Evolutionary conservation across 2,329 filamentous ascomycete species (phyloP).

Genomic region (Aspergillus hortae): DNA sequence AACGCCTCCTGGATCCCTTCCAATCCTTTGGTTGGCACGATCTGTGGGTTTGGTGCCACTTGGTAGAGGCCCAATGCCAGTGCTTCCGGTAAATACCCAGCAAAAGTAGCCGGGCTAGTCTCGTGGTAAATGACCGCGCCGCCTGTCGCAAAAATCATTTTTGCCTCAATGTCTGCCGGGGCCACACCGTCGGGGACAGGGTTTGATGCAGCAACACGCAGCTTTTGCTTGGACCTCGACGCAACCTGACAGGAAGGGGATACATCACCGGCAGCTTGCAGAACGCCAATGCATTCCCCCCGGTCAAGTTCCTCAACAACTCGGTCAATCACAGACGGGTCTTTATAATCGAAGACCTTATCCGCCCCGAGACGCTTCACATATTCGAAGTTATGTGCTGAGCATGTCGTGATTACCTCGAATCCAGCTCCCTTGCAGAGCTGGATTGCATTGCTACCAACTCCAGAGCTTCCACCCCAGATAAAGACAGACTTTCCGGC

Average conservation of each 20-base stretch:
- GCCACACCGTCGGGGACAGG: not conserved
- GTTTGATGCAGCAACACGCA: not conserved
- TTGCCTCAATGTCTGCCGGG: not conserved
- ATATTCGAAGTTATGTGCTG: constrained; percentile 40
- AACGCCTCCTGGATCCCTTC: too few relatives aligned
- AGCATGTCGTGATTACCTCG: constrained; percentile 37
- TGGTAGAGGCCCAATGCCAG: not conserved
- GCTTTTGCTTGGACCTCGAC: not conserved
- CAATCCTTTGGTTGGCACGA: too few relatives aligned
- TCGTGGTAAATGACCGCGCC: not conserved
- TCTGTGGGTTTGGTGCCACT: not conserved
- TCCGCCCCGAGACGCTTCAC: constrained; percentile 43
- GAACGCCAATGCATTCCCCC: not conserved
- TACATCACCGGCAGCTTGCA: not conserved
- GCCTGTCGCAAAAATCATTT: not conserved
- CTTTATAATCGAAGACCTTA: constrained; percentile 44
- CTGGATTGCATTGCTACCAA: constrained; percentile 44
- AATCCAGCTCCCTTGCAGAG: constrained; percentile 39
- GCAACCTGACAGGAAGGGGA: not conserved
- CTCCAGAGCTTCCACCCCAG: constrained; percentile 52
- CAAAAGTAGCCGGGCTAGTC: not conserved
- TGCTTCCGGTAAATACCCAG: not conserved
- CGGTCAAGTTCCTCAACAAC: not conserved
- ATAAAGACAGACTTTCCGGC: constrained; percentile 32
- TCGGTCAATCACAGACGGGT: not conserved